Evolutionary conservation across 139 green algal genomes (phyloP).

Genomic region (Trebouxia sp.): DNA sequence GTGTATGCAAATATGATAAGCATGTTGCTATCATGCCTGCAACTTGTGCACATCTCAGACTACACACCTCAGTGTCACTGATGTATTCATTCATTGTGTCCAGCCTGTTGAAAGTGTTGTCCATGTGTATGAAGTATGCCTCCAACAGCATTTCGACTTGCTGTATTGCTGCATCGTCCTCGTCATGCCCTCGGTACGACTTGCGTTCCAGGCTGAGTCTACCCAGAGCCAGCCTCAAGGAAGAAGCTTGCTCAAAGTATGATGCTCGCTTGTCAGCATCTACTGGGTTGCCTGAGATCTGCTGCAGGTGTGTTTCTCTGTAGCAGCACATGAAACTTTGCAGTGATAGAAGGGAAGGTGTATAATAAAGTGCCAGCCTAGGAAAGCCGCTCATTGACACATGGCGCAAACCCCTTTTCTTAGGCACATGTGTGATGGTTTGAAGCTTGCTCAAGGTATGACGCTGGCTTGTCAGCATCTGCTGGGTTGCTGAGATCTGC

Average conservation of each 20-base stretch:
- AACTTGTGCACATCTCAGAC: not conserved
- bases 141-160: constrained; percentile 77
- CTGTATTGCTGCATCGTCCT: constrained; percentile 3
- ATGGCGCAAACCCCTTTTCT: too few species aligned
- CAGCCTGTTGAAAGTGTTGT: constrained; percentile 74
- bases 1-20: not conserved
- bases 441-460: too few species aligned
- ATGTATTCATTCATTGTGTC: constrained; percentile 89
- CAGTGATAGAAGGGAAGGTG: too few species aligned
- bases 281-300: not conserved
- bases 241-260: not conserved
- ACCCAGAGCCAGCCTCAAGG: not conserved
- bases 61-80: constrained; percentile 83
- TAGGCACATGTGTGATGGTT: too few species aligned
- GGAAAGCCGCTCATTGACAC: too few species aligned
- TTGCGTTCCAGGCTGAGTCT: constrained; percentile 9
- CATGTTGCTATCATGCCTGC: not conserved
- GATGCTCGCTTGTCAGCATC: not conserved
- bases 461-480: too few species aligned
- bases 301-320: not conserved
- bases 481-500: too few species aligned
- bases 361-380: too few species aligned
- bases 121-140: constrained; percentile 61
- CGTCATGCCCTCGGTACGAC: not conserved
- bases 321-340: not conserved